Evolutionary conservation across 345 rosid genomes (phyloP).

Genomic region (Raphanus sativus): DNA sequence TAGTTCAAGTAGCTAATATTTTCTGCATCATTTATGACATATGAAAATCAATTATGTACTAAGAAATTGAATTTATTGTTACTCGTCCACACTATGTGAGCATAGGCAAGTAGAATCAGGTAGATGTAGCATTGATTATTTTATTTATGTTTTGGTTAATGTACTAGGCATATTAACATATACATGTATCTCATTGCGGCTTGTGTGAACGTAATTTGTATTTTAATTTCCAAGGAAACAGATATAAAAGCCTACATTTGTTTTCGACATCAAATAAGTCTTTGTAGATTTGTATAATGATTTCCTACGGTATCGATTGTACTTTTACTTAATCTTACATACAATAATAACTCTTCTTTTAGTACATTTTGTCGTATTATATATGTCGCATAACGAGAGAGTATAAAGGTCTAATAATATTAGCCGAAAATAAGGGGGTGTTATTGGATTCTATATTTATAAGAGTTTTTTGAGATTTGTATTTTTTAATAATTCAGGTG

Average conservation of each 20-base stretch:
- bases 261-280: background rate
- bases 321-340: slow-evolving; percentile 17
- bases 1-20: background rate
- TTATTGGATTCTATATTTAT: no score
- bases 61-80: slow-evolving; percentile 6
- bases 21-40: background rate
- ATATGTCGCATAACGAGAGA: slow-evolving; percentile 35
- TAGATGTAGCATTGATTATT: slow-evolving; percentile 18
- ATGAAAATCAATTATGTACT: background rate
- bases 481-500: no score
- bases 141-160: slow-evolving; percentile 14
- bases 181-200: slow-evolving; percentile 1
- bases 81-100: slow-evolving; percentile 20
- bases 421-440: slow-evolving; percentile 12
- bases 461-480: no score
- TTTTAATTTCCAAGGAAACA: background rate
- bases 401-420: slow-evolving; percentile 20
- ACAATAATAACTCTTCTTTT: slow-evolving; percentile 25
- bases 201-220: slow-evolving; percentile 6
- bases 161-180: slow-evolving; percentile 31
- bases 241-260: background rate
- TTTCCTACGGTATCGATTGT: background rate
- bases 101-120: slow-evolving; percentile 27
- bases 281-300: slow-evolving; percentile 3
- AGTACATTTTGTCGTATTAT: slow-evolving; percentile 33